Evolutionary conservation across 176 grass and related monocot genomes (phyloP).

Genomic region (Triticum urartu): DNA sequence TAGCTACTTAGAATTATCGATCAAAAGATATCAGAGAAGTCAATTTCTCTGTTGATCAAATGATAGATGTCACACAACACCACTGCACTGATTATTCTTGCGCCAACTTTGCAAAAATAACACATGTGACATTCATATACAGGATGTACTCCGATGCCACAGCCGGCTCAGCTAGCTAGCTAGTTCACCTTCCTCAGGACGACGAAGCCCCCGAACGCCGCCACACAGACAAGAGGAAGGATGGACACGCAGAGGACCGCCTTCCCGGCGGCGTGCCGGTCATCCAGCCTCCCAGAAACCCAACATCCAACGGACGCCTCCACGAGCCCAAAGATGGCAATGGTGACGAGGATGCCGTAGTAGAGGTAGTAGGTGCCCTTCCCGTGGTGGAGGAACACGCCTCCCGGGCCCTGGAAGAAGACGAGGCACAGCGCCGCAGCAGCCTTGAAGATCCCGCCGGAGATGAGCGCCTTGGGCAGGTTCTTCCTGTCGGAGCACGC

Average conservation of each 20-base stretch:
- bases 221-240: not conserved
- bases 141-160: not conserved
- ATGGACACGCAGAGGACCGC: not conserved
- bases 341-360: not conserved
- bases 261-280: not conserved
- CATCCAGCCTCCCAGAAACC: not conserved
- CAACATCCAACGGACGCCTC: not conserved
- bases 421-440: not conserved
- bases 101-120: not conserved
- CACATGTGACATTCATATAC: not conserved
- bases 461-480: not conserved
- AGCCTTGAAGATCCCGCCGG: not conserved
- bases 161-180: not conserved
- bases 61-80: not conserved
- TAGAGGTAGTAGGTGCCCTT: not conserved
- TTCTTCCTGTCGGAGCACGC: not conserved
- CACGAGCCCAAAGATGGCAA: not conserved
- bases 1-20: not conserved
- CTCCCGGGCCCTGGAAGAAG: not conserved
- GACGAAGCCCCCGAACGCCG: not conserved
- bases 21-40: no score
- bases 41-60: not conserved
- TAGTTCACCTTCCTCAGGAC: not conserved
- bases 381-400: constrained; percentile 15
- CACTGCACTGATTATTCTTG: not conserved